Conservation (phyloP, 306 rosid species). For the Vachellia collinsii region DNA sequence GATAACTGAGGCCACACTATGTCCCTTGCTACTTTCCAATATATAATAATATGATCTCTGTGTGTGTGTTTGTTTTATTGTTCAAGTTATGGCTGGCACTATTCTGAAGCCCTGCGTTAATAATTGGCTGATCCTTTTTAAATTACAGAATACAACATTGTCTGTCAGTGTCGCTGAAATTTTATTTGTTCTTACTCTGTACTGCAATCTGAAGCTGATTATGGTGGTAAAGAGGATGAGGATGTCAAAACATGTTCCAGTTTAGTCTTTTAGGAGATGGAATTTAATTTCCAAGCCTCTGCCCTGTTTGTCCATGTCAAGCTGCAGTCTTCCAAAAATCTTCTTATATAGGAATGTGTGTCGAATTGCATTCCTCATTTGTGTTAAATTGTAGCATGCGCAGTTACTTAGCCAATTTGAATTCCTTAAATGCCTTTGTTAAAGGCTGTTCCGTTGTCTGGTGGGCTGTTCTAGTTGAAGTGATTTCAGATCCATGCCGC, state of each 20-base stretch:
- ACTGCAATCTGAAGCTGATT: slow-evolving; percentile 18
- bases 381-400: slow-evolving; percentile 1
- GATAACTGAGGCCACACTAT: not conserved
- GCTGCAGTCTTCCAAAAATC: no score
- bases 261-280: not conserved
- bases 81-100: not conserved
- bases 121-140: slow-evolving; percentile 7
- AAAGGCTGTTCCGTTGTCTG: slow-evolving; percentile 14
- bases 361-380: not conserved
- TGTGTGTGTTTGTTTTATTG: not conserved
- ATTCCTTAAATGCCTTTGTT: slow-evolving; percentile 10
- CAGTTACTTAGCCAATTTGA: slow-evolving; percentile 24
- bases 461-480: slow-evolving; percentile 14
- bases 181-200: slow-evolving; percentile 10
- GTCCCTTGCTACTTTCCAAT: not conserved
- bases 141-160: not conserved
- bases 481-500: slow-evolving; percentile 16
- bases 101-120: slow-evolving; percentile 5
- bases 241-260: slow-evolving; percentile 20
- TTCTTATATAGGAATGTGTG: no score
- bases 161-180: not conserved
- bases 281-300: slow-evolving; percentile 20
- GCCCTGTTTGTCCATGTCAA: not conserved
- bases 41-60: not conserved
- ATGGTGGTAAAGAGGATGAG: not conserved